phyloP scores from a whole-genome alignment of 2,329 filamentous ascomycete genomes.

The Ophiostoma ips region DNA sequence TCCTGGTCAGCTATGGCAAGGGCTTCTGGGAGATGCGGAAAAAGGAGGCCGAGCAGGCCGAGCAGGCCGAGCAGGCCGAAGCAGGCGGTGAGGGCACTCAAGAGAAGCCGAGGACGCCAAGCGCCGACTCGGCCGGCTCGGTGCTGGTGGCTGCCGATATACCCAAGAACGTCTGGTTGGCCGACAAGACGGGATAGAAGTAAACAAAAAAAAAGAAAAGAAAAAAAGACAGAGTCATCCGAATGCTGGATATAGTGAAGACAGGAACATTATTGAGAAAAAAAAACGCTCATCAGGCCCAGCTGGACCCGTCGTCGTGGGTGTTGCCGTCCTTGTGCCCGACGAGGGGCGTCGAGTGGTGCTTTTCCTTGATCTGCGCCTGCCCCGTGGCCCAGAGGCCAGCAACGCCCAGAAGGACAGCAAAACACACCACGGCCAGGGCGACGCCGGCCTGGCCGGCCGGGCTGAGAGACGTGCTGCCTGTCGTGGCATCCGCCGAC shows the following conservation, averaged over 20 bases:
- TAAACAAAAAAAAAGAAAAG: not conserved
- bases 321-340: not conserved
- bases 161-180: not conserved
- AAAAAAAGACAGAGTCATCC: not conserved
- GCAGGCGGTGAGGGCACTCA: not conserved
- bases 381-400: conserved; percentile 12
- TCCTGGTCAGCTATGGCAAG: conserved; percentile 53
- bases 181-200: not conserved
- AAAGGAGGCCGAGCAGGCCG: conserved; percentile 18
- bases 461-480: not conserved
- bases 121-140: too few species aligned
- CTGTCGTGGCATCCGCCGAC: not conserved
- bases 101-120: not conserved
- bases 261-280: too few species aligned
- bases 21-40: conserved; percentile 47
- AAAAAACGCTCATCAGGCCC: too few species aligned
- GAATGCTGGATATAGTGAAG: too few species aligned
- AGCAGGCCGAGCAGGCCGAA: not conserved
- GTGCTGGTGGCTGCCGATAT: not conserved
- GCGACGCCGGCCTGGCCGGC: conserved; percentile 7
- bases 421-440: conserved; percentile 8
- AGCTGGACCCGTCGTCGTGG: too few species aligned
- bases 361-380: not conserved
- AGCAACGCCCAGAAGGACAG: conserved; percentile 2
- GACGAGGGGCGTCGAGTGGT: not conserved